Base-by-base conservation (phyloP, 768 basidiomycete species). In the Boletus insuetus region DNA sequence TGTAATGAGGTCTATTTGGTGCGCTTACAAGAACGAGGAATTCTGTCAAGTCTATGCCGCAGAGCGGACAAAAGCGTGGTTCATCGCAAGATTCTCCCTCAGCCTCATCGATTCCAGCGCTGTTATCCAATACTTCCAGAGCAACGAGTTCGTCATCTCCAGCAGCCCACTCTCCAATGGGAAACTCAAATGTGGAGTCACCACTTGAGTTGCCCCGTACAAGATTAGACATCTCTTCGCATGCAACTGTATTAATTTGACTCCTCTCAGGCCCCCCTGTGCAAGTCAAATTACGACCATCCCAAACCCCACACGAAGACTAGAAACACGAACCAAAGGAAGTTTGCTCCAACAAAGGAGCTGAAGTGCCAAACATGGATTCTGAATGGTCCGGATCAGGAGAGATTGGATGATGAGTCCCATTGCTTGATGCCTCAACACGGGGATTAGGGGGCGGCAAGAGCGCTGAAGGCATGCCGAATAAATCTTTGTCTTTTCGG, bases 101-200 rank as follows among this genome's bases (percentile, higher is more conserved):
- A 19, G 53, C 64, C 12, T 70, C 60, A 22, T 69, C 68, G 5
- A 64, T 59, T 24, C 64, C 61, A 9, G 22, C 2, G 9, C 4
- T 32, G 37, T 64, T 62, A 19, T 71, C 72, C 13, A 63, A 64
- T 11, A 59, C 63, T 14, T 73, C 70, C 51, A 73, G 64, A 19
- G 69, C 60, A 54, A 68, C 70, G 8, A 78, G 68, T 67, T 87
- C 91, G 59, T 93, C 91, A 60, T 92, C 90, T 12, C 82, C 88
- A 62, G 75, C 83, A 41, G 75, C 82, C 89, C 90, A 91, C 8
- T 84, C 83, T 32, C 79, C 79, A 17, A 74, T 75, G 24, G 65
- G 38, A 52, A 70, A 69, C 13, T 54, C 61, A 17, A 41, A 29
- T 20, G n/a, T 6, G 7, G 41, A 14, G 7, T 43, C 47, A 20